phyloP scores from a whole-genome alignment of 2,329 filamentous ascomycete genomes.

The Aspergillus proliferans region DNA sequence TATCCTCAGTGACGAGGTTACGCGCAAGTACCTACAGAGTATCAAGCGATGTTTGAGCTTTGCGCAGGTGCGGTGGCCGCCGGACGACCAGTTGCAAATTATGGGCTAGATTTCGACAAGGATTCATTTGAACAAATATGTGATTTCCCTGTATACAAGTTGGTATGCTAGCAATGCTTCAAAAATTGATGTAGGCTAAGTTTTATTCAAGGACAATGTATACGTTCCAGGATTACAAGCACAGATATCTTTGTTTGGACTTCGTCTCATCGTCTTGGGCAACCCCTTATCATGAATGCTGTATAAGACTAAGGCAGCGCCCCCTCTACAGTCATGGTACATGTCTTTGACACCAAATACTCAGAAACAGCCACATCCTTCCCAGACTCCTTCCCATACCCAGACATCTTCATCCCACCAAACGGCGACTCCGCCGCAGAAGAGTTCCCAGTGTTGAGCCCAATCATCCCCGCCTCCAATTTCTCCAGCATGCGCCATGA shows the following conservation, averaged over 20 bases:
- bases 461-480: slow-evolving; percentile 64
- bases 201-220: no score
- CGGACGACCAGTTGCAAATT: slow-evolving; percentile 82
- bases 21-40: slow-evolving; percentile 91
- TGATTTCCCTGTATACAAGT: no score
- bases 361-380: slow-evolving; percentile 61
- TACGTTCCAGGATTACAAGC: no score
- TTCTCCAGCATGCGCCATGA: slow-evolving; percentile 62
- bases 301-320: neutral
- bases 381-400: slow-evolving; percentile 62
- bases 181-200: no score
- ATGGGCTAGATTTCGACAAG: slow-evolving; percentile 62
- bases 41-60: slow-evolving; percentile 97
- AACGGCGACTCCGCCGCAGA: slow-evolving; percentile 60
- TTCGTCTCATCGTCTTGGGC: no score
- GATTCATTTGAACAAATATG: no score
- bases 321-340: slow-evolving; percentile 54
- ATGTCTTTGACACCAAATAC: slow-evolving; percentile 60
- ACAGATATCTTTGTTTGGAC: no score
- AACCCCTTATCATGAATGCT: no score
- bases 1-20: slow-evolving; percentile 95
- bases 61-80: slow-evolving; percentile 93
- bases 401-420: slow-evolving; percentile 62
- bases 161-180: no score
- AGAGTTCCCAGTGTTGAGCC: slow-evolving; percentile 52